phyloP scores from a whole-genome alignment of 768 basidiomycete genomes.

The Leccinum longicurvipes region DNA sequence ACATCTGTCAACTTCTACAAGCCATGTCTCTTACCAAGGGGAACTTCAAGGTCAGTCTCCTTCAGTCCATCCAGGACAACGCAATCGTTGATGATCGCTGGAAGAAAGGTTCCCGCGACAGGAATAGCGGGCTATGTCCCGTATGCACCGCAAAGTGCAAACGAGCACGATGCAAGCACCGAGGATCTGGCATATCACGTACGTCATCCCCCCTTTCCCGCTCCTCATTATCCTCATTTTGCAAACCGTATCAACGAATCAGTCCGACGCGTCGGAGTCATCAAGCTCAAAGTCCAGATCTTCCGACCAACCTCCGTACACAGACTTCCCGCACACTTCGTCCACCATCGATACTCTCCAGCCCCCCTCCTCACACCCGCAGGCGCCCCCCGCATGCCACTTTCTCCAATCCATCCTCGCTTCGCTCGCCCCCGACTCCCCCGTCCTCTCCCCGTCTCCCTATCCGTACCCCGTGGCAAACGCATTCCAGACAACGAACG shows the following conservation, averaged over 20 bases:
- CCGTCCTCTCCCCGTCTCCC: conserved; percentile 31
- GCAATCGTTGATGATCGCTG: conserved; percentile 22
- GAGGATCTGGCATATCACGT: conserved; percentile 47
- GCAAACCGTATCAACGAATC: background rate
- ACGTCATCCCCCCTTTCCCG: conserved; percentile 7
- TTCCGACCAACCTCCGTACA: conserved; percentile 23
- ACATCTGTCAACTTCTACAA: conserved; percentile 52
- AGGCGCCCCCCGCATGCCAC: conserved; percentile 48
- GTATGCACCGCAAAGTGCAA: conserved; percentile 32
- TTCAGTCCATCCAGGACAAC: background rate
- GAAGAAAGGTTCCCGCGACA: conserved; percentile 33
- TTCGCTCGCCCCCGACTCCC: conserved; percentile 45
- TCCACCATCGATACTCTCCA: conserved; percentile 5
- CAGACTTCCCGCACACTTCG: conserved; percentile 14
- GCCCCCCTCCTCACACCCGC: background rate
- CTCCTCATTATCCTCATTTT: background rate
- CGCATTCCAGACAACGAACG: conserved; percentile 53
- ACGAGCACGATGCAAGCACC: conserved; percentile 40
- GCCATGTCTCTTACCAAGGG: conserved; percentile 45
- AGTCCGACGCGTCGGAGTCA: conserved; percentile 47
- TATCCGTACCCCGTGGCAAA: conserved; percentile 31
- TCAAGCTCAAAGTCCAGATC: conserved; percentile 43
- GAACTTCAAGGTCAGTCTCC: conserved; percentile 29
- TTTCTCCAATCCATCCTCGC: conserved; percentile 59
- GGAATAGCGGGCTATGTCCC: conserved; percentile 20